Evolutionary conservation across 331 rosid species (phyloP), one percentile per base, ranked within the genome.

Genomic region (Quercus phellos): DNA sequence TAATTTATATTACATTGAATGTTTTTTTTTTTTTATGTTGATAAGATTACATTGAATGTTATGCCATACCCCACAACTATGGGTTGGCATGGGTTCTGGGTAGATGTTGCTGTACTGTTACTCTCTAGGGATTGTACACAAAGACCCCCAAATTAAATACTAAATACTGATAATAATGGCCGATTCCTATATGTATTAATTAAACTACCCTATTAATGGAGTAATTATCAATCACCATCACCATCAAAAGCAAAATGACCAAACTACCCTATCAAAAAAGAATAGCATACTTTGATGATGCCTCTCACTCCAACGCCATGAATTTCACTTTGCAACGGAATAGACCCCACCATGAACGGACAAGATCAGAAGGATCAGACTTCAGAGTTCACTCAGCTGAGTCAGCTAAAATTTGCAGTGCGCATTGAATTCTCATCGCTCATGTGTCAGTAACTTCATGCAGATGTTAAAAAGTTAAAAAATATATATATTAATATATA

Each of bases 291-390:
- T 8, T 70, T 43, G 74, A 70, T 84, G 73, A 81, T 78, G 86
- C 81, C 85, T 75, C 79, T 73, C 78, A 58, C 71, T 56, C 46
- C 46, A 8, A 0, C 46, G 46, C 46, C 46, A 38, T 38, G 3
- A 70, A 82, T 68, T 68, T 76, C 56, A 21, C 35, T 43, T 6
- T 5, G 61, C 60, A 75, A 89, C 86, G 85, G 68, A 80, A 66
- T 87, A 83, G 90, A 83, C 88, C 94, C 97, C 91, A 83, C 89
- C 32, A 6, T 6, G 80, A 70, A 77, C 73, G 81, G 82, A 86
- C 78, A 78, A 72, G 85, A 87, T 67, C 77, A 81, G 80, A 80
- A 74, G 77, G 34, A 84, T 75, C 86, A 83, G 55, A 34, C 51
- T 66, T 76, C 80, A 81, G 80, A 77, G 74, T 61, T 75, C 50